These are phyloP conservation scores for Xylaria grammica DNA, from an alignment of 495 filamentous ascomycete genomes.

Conservation along the genomic window DNA sequence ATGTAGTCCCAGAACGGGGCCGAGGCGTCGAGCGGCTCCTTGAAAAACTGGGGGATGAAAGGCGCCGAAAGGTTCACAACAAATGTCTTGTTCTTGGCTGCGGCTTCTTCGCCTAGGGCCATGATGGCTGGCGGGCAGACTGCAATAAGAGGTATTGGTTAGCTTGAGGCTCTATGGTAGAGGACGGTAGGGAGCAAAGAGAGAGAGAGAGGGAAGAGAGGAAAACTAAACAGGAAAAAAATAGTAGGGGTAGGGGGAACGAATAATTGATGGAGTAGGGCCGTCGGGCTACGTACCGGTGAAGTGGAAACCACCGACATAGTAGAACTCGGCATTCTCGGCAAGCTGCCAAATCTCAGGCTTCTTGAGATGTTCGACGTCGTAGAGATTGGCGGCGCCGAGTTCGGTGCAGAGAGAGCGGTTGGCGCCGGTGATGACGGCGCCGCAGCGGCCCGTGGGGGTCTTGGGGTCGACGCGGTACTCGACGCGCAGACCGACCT, in stretches of 20 bases:
- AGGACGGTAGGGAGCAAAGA: no score
- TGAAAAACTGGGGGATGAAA: constrained; percentile 97
- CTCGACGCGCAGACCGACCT: constrained; percentile 86
- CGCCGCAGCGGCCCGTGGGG: constrained; percentile 92
- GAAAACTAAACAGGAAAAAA: background rate
- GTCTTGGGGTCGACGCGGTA: constrained; percentile 85
- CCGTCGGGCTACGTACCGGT: constrained; percentile 43
- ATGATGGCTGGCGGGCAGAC: constrained; percentile 89
- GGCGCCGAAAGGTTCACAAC: constrained; percentile 89
- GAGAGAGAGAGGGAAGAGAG: background rate
- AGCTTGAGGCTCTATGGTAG: background rate
- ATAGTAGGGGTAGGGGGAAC: no score
- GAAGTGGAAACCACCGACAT: constrained; percentile 83
- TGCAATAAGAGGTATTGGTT: constrained; percentile 42
- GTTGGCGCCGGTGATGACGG: constrained; percentile 94
- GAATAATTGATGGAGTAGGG: no score
- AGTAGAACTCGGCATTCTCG: constrained; percentile 85
- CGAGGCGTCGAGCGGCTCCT: constrained; percentile 85
- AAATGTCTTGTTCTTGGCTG: constrained; percentile 86
- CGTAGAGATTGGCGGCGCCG: constrained; percentile 95
- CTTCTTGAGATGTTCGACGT: constrained; percentile 89
- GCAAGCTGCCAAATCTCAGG: constrained; percentile 90
- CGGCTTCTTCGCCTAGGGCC: constrained; percentile 88
- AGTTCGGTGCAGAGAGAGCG: constrained; percentile 94
- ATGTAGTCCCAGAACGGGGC: constrained; percentile 94